phyloP scores from a whole-genome alignment of 202 grass and related monocot species.

The Eragrostis tef region DNA sequence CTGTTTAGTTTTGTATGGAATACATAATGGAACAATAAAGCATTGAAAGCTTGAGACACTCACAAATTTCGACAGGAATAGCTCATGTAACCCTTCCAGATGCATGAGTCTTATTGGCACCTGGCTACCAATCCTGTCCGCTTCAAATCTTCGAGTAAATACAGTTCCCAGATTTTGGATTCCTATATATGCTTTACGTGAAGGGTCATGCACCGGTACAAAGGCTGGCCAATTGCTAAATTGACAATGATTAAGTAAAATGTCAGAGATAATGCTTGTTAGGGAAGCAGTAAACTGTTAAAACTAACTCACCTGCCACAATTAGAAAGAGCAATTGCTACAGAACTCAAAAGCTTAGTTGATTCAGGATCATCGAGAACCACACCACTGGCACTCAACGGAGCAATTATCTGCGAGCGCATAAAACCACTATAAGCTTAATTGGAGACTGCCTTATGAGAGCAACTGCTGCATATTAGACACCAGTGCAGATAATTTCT shows the following conservation, averaged over 20 bases:
- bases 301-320: conserved; percentile 81
- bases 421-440: conserved; percentile 43
- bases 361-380: conserved; percentile 96
- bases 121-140: conserved; percentile 92
- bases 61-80: conserved; percentile 99
- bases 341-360: conserved; percentile 97
- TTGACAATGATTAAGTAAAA: conserved; percentile 47
- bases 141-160: conserved; percentile 98
- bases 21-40: conserved; percentile 10
- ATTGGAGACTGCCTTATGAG: conserved; percentile 3
- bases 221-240: conserved; percentile 95
- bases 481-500: conserved; percentile 8
- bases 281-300: conserved; percentile 19
- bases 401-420: conserved; percentile 71
- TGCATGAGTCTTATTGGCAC: conserved; percentile 92
- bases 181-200: conserved; percentile 87
- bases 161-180: conserved; percentile 93
- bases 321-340: conserved; percentile 90
- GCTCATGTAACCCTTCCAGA: conserved; percentile 93
- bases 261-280: conserved; percentile 13
- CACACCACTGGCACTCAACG: conserved; percentile 88
- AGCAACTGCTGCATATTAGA: conserved; percentile 5
- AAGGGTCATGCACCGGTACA: conserved; percentile 97
- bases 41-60: conserved; percentile 45
- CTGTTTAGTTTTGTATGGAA: background rate